Evolutionary conservation across 495 filamentous ascomycete genomes (phyloP).

Genomic region (Podospora pseudocomata): DNA sequence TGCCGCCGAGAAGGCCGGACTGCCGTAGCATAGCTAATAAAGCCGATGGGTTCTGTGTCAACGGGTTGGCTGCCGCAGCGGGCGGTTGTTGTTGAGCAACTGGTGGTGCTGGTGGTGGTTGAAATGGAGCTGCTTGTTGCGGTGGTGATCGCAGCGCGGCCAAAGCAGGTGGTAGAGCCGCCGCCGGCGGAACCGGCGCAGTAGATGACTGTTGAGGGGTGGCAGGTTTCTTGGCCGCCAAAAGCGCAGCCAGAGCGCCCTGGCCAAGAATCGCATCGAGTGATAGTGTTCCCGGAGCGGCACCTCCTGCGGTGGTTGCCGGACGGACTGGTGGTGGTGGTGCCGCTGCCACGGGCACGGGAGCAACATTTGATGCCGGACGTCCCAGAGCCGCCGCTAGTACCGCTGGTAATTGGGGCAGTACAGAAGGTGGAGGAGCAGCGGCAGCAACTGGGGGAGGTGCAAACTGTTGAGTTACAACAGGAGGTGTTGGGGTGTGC

Average conservation of each 20-base stretch:
- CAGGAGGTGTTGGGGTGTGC: conserved; percentile 29
- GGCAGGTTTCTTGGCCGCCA: conserved; percentile 44
- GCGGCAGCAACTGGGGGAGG: not conserved
- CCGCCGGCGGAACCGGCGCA: conserved; percentile 34
- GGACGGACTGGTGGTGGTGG: conserved; percentile 34
- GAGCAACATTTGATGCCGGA: conserved; percentile 17
- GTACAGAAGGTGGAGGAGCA: conserved; percentile 20
- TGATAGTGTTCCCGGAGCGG: conserved; percentile 31
- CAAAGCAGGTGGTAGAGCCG: conserved; percentile 3
- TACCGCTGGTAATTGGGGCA: conserved; percentile 27
- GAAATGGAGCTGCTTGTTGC: not conserved
- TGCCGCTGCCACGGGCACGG: conserved; percentile 32
- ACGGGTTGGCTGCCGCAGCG: conserved; percentile 27
- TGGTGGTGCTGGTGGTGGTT: not conserved
- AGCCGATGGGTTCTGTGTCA: conserved; percentile 5
- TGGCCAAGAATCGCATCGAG: conserved; percentile 52
- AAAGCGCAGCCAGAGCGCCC: conserved; percentile 49
- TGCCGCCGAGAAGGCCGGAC: conserved; percentile 42
- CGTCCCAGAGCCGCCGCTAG: conserved; percentile 21
- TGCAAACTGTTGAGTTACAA: conserved; percentile 15
- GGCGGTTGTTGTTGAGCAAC: conserved; percentile 9
- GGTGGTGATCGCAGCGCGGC: conserved; percentile 13
- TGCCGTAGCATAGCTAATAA: conserved; percentile 48
- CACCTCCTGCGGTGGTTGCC: conserved; percentile 18
- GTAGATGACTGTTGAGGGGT: conserved; percentile 42